Percentiles rank a stretch among this genome's conserved stretches.
Conservation (phyloP, 345 rosid genomes). For the Cardamine resedifolia region DNA sequence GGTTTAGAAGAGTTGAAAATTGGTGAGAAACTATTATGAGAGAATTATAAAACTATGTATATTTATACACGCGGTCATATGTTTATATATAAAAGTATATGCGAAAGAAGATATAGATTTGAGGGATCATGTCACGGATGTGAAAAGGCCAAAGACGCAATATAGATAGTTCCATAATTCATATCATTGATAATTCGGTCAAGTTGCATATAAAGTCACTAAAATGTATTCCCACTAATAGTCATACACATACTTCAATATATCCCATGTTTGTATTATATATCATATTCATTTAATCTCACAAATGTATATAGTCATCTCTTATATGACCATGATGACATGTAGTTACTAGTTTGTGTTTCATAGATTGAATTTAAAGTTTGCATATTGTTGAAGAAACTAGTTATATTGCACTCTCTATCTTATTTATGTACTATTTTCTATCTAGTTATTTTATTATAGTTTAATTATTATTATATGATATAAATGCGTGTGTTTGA, state of each 20-base stretch:
- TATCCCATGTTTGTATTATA: background rate
- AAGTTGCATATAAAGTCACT: constrained; percentile 31
- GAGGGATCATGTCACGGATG: constrained; percentile 32
- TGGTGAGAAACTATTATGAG: constrained; percentile 14
- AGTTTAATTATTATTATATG: background rate
- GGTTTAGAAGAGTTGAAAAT: constrained; percentile 15
- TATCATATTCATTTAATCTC: constrained; percentile 1
- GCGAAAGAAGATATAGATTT: background rate
- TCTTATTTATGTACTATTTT: background rate
- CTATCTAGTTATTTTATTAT: background rate
- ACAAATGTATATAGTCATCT: background rate
- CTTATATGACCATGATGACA: background rate
- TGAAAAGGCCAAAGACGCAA: constrained; percentile 35
- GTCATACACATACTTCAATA: background rate
- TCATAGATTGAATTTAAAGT: background rate
- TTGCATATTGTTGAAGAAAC: background rate
- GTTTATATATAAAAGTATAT: background rate
- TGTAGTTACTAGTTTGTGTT: background rate
- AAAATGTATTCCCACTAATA: constrained; percentile 26
- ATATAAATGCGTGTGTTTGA: background rate
- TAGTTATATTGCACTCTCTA: background rate
- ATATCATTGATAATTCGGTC: constrained; percentile 1
- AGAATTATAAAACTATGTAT: background rate
- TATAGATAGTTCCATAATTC: background rate
- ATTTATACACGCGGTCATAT: background rate